A percentile compares a stretch with the other conserved stretches of the same genome.
Evolutionary conservation across 208 protist species (phyloP).

Genomic region (Leishmania mexicana): DNA sequence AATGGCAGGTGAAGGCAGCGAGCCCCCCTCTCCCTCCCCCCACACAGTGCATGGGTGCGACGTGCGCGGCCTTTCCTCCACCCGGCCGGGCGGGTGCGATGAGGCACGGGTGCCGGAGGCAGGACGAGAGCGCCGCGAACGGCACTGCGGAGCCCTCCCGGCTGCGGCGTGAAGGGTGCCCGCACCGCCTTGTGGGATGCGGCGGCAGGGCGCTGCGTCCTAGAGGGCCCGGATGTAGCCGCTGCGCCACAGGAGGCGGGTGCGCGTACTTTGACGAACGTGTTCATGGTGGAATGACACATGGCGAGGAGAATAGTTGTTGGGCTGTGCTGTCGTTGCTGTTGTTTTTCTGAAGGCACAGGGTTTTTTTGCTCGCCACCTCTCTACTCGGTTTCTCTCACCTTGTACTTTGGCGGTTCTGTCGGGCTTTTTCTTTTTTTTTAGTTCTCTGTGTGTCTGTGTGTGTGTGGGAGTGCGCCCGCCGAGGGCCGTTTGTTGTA

Average conservation of each 20-base stretch:
- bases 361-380: no score
- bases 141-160: background rate
- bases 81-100: background rate
- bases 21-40: background rate
- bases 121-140: background rate
- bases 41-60: background rate
- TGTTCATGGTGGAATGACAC: no score
- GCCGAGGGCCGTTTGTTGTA: no score
- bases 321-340: background rate
- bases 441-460: no score
- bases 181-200: background rate
- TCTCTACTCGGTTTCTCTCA: background rate
- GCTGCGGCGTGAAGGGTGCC: background rate
- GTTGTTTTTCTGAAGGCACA: background rate
- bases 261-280: background rate
- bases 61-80: background rate
- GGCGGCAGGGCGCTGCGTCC: background rate
- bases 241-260: background rate
- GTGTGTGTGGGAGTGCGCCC: no score
- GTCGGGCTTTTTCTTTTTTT: background rate
- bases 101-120: background rate
- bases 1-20: background rate
- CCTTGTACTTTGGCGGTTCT: background rate
- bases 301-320: no score
- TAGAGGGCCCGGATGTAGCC: background rate